Base-by-base conservation (phyloP, 306 rosid species). In the Trichosanthes truncata region DNA sequence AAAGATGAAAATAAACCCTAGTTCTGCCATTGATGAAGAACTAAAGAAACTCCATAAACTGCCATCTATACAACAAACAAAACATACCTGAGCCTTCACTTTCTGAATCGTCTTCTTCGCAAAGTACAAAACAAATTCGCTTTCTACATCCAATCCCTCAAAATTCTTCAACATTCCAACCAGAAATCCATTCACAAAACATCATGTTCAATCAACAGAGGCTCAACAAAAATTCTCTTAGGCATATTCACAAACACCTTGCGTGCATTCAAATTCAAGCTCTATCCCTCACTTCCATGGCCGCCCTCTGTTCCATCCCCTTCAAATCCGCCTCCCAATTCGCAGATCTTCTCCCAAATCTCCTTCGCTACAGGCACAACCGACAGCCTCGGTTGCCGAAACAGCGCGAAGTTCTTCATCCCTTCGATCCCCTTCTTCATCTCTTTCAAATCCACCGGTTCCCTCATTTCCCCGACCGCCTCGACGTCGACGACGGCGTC, bases 381-480 rank as follows among this genome's bases (percentile, higher is more conserved):
- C 0, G 97, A 94, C 20, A 94, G 85, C 84, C 93, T 74, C 0
- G 93, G 95, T 80, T 94, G 97, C 79, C 81, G 82, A 35, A 94
- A 84, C 76, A 94, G 82, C 7, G 87, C 85, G 45, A 94, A 91
- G 45, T 84, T 88, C 45, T 84, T 87, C 74, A 87, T 49, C 33
- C 86, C 89, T 11, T 20, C 48, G 23, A 80, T 87, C 73, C 83
- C 80, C 38, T 91, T 38, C 74, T 66, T 94, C 95, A 95, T 91
- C 90, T 91, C 97, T 78, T 84, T 89, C 76, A 91, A 63, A 56
- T 90, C 97, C 74, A 92, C 92, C 3, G 81, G 79, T 81, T 82
- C 86, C 79, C 96, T 86, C 97, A 95, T 95, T 79, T 90, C 96
- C 29, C 97, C 97, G 0, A 90, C 85, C 1, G 82, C 96, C 69